Evolutionary conservation across 2,329 filamentous ascomycete genomes (phyloP), one percentile per base, ranked within the genome.

Genomic region (Fusarium sambucinum): DNA sequence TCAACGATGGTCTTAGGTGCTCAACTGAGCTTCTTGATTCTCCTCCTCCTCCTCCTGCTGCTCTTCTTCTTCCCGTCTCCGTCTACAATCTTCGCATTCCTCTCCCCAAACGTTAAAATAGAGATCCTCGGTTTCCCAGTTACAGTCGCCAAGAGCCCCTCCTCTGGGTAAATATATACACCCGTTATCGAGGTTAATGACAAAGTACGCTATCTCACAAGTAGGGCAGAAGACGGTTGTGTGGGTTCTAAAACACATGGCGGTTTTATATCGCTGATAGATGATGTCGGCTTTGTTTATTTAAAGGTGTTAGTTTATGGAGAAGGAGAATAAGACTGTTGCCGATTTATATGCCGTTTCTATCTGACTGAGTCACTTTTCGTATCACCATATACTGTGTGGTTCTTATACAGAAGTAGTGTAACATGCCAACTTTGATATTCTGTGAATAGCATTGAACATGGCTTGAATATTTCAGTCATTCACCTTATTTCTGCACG

Each of bases 1-100:
- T 13, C 0, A 5, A 2, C 12, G 9, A 3, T 13, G 2, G 2
- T 14, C 2, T 27, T 1, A 10, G 17, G 2, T 4, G 9, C 3
- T 16, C n/a, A 21, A 3, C 13, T 16, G 17, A 5, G 9, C 7
- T 8, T 19, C n/a, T 9, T 21, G 9, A 5, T 17, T 8, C 1
- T 47, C 19, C 5, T 47, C n/a, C 9, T 46, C 19, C 9, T 44
- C 9, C 10, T 45, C 25, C 12, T 32, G n/a, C 16, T 47, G 4
- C 8, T 45, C 42, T 7, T 45, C 44, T 9, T 47, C 44, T 11
- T 44, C 25, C 7, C 12, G n/a, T n/a, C 27, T 45, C 25, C 3
- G n/a, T 19, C 1, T 29, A n/a, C 47, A 50, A 17, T 9, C 1
- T 1, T 12, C 6, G 5, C 32, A 50, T 16, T 50, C 32, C 1